phyloP scores from a whole-genome alignment of 2,329 filamentous ascomycete genomes.

The Cytospora paraplurivora region DNA sequence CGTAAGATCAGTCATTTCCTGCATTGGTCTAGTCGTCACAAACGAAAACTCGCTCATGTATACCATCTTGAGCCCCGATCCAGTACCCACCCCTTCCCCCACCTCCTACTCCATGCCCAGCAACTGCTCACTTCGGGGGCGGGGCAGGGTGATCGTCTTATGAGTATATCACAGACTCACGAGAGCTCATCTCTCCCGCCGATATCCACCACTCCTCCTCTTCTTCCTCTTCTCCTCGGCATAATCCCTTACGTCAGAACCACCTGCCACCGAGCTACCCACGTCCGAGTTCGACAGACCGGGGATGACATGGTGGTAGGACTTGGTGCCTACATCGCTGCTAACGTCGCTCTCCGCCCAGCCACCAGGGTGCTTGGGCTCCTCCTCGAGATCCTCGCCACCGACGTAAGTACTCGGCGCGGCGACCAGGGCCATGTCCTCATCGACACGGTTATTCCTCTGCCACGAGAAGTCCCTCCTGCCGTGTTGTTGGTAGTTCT shows the following conservation, averaged over 20 bases:
- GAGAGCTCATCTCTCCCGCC: constrained; percentile 32
- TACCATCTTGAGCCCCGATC: background rate
- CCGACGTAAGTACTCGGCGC: constrained; percentile 30
- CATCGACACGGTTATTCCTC: constrained; percentile 25
- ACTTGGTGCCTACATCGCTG: constrained; percentile 59
- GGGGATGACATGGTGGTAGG: constrained; percentile 58
- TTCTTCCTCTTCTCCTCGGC: constrained; percentile 48
- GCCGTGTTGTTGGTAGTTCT: constrained; percentile 33
- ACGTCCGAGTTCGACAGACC: constrained; percentile 40
- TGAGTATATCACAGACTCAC: background rate
- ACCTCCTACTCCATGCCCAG: background rate
- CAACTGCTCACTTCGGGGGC: background rate
- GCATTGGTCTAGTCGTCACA: background rate
- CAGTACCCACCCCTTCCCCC: background rate
- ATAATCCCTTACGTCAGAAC: constrained; percentile 41
- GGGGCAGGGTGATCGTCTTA: background rate
- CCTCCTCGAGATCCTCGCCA: constrained; percentile 24
- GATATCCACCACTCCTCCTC: constrained; percentile 38
- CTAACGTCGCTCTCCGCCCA: constrained; percentile 45
- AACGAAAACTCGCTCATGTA: background rate
- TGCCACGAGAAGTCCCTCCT: constrained; percentile 30
- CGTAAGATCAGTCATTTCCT: background rate
- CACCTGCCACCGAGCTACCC: constrained; percentile 31
- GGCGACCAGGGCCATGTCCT: constrained; percentile 26
- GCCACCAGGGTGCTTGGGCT: constrained; percentile 41